A percentile compares a stretch with the other conserved stretches of the same genome.
Conservation (phyloP, 768 basidiomycete genomes). For the Tylopilus rubrobrunneus region DNA sequence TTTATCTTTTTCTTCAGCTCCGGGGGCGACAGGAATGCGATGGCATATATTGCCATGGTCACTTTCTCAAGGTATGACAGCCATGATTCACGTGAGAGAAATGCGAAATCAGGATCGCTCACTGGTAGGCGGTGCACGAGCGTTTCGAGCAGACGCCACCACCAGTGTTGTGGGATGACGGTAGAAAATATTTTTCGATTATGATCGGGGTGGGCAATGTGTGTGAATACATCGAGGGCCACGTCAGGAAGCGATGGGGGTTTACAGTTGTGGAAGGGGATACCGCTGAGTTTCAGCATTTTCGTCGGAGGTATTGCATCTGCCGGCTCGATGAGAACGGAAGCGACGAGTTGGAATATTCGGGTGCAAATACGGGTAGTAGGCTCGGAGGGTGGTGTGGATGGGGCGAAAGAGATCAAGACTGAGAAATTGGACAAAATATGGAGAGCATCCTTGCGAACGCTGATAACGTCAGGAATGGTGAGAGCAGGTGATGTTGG, state of each 20-base stretch:
- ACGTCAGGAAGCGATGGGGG: constrained; percentile 64
- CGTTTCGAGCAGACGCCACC: constrained; percentile 62
- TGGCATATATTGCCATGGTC: constrained; percentile 78
- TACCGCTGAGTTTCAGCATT: constrained; percentile 51
- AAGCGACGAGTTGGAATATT: constrained; percentile 64
- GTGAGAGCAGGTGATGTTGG: constrained; percentile 61
- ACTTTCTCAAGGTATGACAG: constrained; percentile 76
- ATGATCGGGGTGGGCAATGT: constrained; percentile 67
- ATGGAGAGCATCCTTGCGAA: constrained; percentile 76
- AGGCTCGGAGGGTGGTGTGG: constrained; percentile 37
- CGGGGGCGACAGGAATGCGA: constrained; percentile 80
- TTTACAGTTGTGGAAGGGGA: constrained; percentile 38
- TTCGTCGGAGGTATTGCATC: constrained; percentile 64
- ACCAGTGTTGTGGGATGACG: constrained; percentile 51
- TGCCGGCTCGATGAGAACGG: constrained; percentile 67
- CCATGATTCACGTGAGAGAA: constrained; percentile 63
- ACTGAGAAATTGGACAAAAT: constrained; percentile 61
- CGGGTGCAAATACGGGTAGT: constrained; percentile 50
- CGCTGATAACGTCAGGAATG: constrained; percentile 61
- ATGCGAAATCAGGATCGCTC: constrained; percentile 66
- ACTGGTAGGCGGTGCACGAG: constrained; percentile 86
- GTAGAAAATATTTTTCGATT: constrained; percentile 73
- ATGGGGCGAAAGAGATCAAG: constrained; percentile 44
- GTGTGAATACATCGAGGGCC: constrained; percentile 84
- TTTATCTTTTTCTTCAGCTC: constrained; percentile 70